Evolutionary conservation across 306 rosid genomes (phyloP), one percentile per base, ranked within the genome.

Genomic region (Cicer yamashitae): DNA sequence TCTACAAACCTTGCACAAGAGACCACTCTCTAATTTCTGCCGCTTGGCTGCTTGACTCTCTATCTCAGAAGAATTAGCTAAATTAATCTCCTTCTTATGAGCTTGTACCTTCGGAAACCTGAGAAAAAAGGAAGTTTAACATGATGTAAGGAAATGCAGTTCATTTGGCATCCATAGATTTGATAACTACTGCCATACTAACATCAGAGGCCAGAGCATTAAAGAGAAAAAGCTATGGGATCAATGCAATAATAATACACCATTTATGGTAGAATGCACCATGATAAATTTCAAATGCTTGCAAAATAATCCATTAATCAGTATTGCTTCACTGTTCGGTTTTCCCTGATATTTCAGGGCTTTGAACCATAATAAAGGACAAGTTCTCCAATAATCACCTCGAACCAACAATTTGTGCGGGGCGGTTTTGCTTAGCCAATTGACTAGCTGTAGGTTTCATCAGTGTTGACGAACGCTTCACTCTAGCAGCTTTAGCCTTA

Each of bases 391-490:
- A 60, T 11, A 80, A 56, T 81, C 78, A 94, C 99, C 96, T 90
- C 62, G 87, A 87, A 71, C 84, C 81, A 81, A 82, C 78, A 83
- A 20, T 67, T 69, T 81, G 89, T 62, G 69, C 43, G 34, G 81
- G 73, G 8, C 76, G 75, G 62, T 87, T 88, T 80, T 89, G 94
- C 85, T 92, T 91, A n/a, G 98, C 98, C 66, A 94, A 83, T 73
- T 86, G 97, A 87, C 98, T 90, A 38, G 94, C 97, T 20, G 98
- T 91, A 68, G 98, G 94, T 82, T 91, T 94, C 96, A 94, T 87
- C 83, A 94, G 86, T 41, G 98, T 94, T 57, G 96, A 91, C 52
- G 93, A 90, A 82, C 86, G 82, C 88, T 87, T 85, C 51, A 80
- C 70, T 52, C 38, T 58, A 79, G 82, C 76, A 74, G 83, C 61